Evolutionary conservation across 495 filamentous ascomycete species (phyloP), one percentile per base, ranked within the genome.

Genomic region (Neurospora cerealis): DNA sequence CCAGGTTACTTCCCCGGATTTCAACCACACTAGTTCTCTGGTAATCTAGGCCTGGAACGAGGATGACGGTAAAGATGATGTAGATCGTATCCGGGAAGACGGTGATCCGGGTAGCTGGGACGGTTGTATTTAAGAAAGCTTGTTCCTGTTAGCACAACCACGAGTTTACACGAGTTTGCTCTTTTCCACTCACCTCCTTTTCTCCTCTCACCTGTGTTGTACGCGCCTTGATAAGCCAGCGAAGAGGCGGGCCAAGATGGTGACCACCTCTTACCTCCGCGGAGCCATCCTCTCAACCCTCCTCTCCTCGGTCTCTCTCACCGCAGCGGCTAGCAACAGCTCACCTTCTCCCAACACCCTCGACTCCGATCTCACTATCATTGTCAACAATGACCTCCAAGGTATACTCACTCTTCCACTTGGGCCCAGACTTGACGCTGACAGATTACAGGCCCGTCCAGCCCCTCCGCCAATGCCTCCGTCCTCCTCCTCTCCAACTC

Each of bases 301-400:
- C 21, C 70, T 73, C 7, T 71, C 75, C 19, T 70, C 79, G n/a
- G 76, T 73, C 37, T 39, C 73, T 44, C 72, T 78, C 32, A 74
- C 69, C 21, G 74, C 74, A 4, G 78, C 78, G 2, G 71, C 46
- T 3, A 54, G 21, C 21, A 54, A 11, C 46, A 24, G 46, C 46
- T 13, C 70, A 5, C 81, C 81, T 1, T 83, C 81, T 32, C 82
- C 83, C 54, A 77, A 77, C 72, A 70, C 73, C 7, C 72, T 84
- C n/a, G 77, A 81, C 44, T 82, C 83, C 19, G 78, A 80, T 54
- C 70, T 85, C 62, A 81, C 81, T 13, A 75, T 83, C 54, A 48
- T 83, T 40, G 79, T 83, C 69, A 78, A 79, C 71, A 84, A 85
- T 75, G 83, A 85, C 28, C 79, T 85, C 44, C 81, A 82, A 77